Conservation (phyloP, 345 rosid genomes). For the Cardamine occulta region DNA sequence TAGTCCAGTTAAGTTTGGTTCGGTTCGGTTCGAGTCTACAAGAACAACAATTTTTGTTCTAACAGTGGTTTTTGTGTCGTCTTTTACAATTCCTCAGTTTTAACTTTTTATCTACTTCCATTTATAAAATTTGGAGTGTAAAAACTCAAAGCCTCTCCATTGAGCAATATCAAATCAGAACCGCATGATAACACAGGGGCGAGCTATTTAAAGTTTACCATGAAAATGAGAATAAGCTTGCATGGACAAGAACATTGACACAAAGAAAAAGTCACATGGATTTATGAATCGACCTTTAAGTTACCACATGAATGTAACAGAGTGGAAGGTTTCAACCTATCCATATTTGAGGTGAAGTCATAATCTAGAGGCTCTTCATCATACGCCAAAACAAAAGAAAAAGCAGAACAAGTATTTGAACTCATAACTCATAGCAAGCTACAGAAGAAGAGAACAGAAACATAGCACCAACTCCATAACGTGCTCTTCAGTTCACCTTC, state of each 20-base stretch:
- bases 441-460: not conserved
- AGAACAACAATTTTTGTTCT: not conserved
- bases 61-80: not conserved
- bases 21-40: not conserved
- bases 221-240: not conserved
- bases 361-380: constrained; percentile 11
- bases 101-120: not conserved
- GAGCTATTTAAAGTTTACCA: not conserved
- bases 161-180: not conserved
- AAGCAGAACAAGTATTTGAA: constrained; percentile 20
- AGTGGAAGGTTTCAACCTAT: constrained; percentile 20
- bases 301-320: constrained; percentile 16
- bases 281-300: constrained; percentile 10
- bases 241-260: not conserved
- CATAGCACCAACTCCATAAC: constrained; percentile 13
- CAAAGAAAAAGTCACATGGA: not conserved
- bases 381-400: constrained; percentile 15
- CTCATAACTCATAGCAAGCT: constrained; percentile 32
- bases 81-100: not conserved
- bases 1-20: not conserved
- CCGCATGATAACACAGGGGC: not conserved
- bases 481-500: constrained; percentile 32
- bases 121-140: not conserved
- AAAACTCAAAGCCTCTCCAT: not conserved
- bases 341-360: constrained; percentile 16